Conservation (phyloP, 768 basidiomycete genomes). For the Multifurca ochricompacta region DNA sequence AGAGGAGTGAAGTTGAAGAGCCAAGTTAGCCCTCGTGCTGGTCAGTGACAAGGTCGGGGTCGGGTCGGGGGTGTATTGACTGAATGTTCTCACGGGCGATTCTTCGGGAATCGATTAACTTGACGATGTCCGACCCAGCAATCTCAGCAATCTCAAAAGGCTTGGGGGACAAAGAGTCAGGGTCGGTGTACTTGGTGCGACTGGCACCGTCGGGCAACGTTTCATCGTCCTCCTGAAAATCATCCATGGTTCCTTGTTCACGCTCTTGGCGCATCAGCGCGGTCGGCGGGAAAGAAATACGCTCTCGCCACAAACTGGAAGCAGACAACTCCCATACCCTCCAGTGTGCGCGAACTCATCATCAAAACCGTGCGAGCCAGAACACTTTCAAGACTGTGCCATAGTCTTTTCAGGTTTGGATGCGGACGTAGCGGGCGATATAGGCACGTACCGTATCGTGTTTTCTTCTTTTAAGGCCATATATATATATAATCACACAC, state of each 20-base stretch:
- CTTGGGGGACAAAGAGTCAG: conserved; percentile 28
- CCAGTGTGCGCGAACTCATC: conserved; percentile 48
- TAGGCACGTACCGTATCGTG: conserved; percentile 55
- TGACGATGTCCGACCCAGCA: not conserved
- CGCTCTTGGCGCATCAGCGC: conserved; percentile 79
- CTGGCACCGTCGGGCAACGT: conserved; percentile 92
- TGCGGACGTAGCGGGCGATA: conserved; percentile 88
- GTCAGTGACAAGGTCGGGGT: too few species aligned
- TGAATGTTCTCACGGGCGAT: not conserved
- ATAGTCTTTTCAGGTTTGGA: conserved; percentile 96
- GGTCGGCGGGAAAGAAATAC: conserved; percentile 84
- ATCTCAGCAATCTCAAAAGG: conserved; percentile 20
- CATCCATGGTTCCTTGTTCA: conserved; percentile 91
- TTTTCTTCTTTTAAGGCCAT: conserved; percentile 4
- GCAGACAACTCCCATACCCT: conserved; percentile 69
- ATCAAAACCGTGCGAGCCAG: conserved; percentile 73
- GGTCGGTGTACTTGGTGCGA: conserved; percentile 81
- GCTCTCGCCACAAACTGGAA: conserved; percentile 77
- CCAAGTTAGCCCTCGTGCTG: too few species aligned
- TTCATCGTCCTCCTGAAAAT: conserved; percentile 75
- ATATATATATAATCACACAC: not conserved
- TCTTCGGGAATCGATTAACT: too few species aligned
- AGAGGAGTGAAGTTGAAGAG: too few species aligned
- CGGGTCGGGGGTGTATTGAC: not conserved
- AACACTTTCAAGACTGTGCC: conserved; percentile 70